These are phyloP conservation scores for Pinus albicaulis DNA, from an alignment of 75 land plant genomes.

Conservation along the genomic window DNA sequence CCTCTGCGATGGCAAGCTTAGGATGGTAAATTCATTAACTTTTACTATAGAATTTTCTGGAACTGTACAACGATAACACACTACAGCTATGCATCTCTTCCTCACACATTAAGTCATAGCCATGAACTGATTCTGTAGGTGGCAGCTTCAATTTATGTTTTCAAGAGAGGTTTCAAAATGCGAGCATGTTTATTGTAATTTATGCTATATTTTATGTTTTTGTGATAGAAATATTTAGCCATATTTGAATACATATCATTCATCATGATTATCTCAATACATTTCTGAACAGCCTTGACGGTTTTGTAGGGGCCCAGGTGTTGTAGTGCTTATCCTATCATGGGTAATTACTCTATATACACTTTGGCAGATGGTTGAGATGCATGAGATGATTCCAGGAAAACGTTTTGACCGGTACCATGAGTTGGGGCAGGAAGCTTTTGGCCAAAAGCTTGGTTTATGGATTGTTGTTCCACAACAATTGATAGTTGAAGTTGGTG, in stretches of 20 bases:
- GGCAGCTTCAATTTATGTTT: too few relatives aligned
- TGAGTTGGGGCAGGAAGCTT: conserved; percentile 74
- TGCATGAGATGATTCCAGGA: conserved; percentile 80
- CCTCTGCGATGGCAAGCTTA: conserved; percentile 48
- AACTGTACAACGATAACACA: too few relatives aligned
- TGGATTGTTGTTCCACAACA: conserved; percentile 75
- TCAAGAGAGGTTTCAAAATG: too few relatives aligned
- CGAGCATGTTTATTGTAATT: too few relatives aligned
- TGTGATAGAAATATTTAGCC: too few relatives aligned
- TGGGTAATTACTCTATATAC: conserved; percentile 71
- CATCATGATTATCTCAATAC: too few relatives aligned
- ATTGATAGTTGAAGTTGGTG: conserved; percentile 56
- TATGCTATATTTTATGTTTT: too few relatives aligned
- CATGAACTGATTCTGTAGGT: too few relatives aligned
- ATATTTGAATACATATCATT: too few relatives aligned
- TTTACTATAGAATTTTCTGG: background rate
- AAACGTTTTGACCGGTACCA: conserved; percentile 81
- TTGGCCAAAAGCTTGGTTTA: conserved; percentile 58
- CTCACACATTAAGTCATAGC: too few relatives aligned
- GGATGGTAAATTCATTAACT: conserved; percentile 42
- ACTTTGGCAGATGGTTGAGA: conserved; percentile 80
- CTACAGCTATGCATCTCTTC: too few relatives aligned
- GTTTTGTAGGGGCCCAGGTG: conserved; percentile 73
- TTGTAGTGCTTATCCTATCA: conserved; percentile 44
- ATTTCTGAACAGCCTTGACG: conserved; percentile 42